Base-by-base conservation (phyloP, 306 rosid genomes). In the Pterocarpus santalinus region DNA sequence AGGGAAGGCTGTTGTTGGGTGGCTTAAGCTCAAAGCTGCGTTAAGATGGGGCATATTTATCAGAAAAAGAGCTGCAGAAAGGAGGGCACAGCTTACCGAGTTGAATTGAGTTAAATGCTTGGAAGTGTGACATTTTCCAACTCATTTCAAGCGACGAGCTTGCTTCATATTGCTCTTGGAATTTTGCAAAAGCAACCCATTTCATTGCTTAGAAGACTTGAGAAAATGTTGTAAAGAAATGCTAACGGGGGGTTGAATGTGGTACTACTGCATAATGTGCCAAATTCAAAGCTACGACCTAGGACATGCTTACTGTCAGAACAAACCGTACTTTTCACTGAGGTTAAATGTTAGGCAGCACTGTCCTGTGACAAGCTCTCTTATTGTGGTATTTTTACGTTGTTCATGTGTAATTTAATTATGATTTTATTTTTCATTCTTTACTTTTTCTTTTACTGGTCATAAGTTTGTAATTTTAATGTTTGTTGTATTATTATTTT, bases 11-110 rank as follows among this genome's bases (percentile, higher is more conserved):
- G 94, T 89, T 41, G 90, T 94, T 8, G 98, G 98, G 62, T 94
- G 98, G 98, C 94, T 95, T 69, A 91, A 93, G 87, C 94, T 94
- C 61, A 94, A 89, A 87, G 98, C 97, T 4, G 98, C 97, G 34
- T 87, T 94, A 65, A 90, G 98, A 68, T 94, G 98, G 98, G 98
- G 98, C 13, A 92, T 94, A 41, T 91, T 94, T 62, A 81, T 92
- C 39, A 90, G 94, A 76, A 91, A 88, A 83, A 91, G 38, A 83
- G 94, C 94, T 72, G 95, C 97, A 65, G 88, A 88, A 84, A 90
- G 95, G 74, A 86, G 98, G 89, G 98, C 98, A 35, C 98, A 84
- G 75, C 90, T 94, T 64, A 88, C 94, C 13, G 97, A 92, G 81
- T 76, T 94, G 84, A 88, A 92, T 60, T 92, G 89, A 92, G 65